Evolutionary conservation across 2,329 filamentous ascomycete genomes (phyloP).

Genomic region (Aspergillus amoenus): DNA sequence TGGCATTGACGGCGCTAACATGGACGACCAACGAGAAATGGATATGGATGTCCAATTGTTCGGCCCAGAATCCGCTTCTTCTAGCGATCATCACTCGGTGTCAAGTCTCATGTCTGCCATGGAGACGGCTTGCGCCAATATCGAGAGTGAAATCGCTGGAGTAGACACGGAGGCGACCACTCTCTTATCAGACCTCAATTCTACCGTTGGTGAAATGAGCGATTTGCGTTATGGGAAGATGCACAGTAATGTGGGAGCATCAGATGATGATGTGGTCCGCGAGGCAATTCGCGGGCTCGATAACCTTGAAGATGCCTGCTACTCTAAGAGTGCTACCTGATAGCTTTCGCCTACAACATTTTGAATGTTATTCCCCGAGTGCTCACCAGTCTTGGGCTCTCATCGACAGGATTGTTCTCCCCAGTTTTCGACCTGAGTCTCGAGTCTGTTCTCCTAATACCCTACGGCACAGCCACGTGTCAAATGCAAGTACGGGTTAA

Average conservation of each 20-base stretch:
- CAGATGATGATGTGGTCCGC: conserved; percentile 57
- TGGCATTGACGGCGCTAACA: conserved; percentile 34
- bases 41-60: conserved; percentile 60
- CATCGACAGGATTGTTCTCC: neutral
- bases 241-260: conserved; percentile 49
- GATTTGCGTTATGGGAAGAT: conserved; percentile 80
- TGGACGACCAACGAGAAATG: conserved; percentile 39
- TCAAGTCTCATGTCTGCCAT: conserved; percentile 67
- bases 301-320: conserved; percentile 64
- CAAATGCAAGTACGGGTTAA: too few relatives aligned
- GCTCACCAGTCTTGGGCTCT: neutral
- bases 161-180: conserved; percentile 64
- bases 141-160: conserved; percentile 67
- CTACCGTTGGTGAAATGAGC: conserved; percentile 71
- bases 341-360: neutral
- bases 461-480: neutral
- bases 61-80: conserved; percentile 43
- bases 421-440: neutral
- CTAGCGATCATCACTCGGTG: conserved; percentile 59
- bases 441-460: neutral
- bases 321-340: conserved; percentile 26
- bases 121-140: conserved; percentile 61
- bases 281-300: conserved; percentile 68
- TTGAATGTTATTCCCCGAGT: neutral
- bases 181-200: conserved; percentile 61